These are phyloP conservation scores for Xylariales sp. DNA, from an alignment of 2,329 filamentous ascomycete species.

Conservation along the genomic window DNA sequence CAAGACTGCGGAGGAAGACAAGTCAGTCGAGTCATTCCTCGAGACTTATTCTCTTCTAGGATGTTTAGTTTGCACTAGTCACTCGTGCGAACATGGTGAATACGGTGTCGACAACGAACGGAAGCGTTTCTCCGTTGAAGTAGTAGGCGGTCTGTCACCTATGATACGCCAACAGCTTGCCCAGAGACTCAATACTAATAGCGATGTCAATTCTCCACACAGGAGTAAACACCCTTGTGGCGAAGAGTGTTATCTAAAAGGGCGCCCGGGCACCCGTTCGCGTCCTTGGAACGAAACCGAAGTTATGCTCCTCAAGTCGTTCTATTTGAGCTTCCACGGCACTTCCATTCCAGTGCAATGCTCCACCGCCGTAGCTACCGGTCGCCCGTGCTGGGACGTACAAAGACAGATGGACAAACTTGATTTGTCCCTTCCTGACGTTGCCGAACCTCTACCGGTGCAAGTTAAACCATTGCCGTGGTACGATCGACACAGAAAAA, in stretches of 20 bases:
- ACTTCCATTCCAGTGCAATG: conserved; percentile 61
- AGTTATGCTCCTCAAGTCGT: conserved; percentile 59
- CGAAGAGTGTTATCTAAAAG: conserved; percentile 57
- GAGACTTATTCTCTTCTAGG: conserved; percentile 67
- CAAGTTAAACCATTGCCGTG: conserved; percentile 61
- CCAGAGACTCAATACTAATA: conserved; percentile 34
- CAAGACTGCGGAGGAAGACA: conserved; percentile 51
- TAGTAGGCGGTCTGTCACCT: conserved; percentile 52
- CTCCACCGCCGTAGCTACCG: conserved; percentile 61
- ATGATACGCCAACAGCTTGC: conserved; percentile 49
- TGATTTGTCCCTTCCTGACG: conserved; percentile 50
- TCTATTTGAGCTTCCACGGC: conserved; percentile 57
- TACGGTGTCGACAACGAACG: conserved; percentile 66
- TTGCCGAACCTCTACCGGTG: conserved; percentile 44
- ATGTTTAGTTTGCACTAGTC: conserved; percentile 69
- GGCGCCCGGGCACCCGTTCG: conserved; percentile 49
- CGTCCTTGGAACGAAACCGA: conserved; percentile 63
- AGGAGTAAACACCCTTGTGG: conserved; percentile 49
- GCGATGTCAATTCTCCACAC: conserved; percentile 47
- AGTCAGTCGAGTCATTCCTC: conserved; percentile 60
- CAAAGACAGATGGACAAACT: conserved; percentile 57
- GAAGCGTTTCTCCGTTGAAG: conserved; percentile 64
- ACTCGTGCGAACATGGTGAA: conserved; percentile 71
- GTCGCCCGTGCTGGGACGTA: conserved; percentile 65
- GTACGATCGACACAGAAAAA: conserved; percentile 68